Base-by-base conservation (phyloP, 2,329 filamentous ascomycete species). In the Fusarium anthophilum region DNA sequence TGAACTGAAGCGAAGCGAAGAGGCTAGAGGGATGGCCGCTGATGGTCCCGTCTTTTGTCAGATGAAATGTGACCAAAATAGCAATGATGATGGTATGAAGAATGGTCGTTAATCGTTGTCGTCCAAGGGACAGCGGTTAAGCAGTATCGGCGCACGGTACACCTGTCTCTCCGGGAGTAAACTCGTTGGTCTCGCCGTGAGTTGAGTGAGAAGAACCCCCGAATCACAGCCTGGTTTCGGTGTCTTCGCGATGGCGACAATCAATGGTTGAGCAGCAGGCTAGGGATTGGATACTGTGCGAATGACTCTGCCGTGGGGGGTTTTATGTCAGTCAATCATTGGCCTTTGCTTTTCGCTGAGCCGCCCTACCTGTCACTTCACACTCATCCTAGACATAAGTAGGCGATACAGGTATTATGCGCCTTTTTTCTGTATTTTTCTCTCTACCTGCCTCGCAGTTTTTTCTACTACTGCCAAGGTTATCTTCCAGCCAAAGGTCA, bases 261-360 rank as follows among this genome's bases (percentile, higher is more conserved):
- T 39, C 60, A 56, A 54, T 35, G 47, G 44, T 54, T 63, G 24
- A 59, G 64, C 28, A 63, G 56, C 60, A 28, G 35, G 24, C 26
- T 59, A 63, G 59, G n/a, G 35, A 32, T 30, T 48, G 13, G 20
- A 32, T 56, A 58, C 58, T 43, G 66, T 70, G 66, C 62, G 59
- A 66, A 69, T 69, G 71, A 69, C 64, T 77, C 71, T 72, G 60
- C 69, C 76, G 63, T 73, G 64, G 63, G 66, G 54, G 51, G 24
- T 43, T 48, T 54, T 60, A 51, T 66, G 66, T 77, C 53, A 77
- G 75, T 63, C 53, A 77, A 71, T 53, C 66, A 74, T 62, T 43
- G 48, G 43, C 53, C 43, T 44, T 38, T 60, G 22, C 28, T 61
- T 26, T 35, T 55, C 61, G 28, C 45, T 63, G 26, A 63, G 56